These are phyloP conservation scores for Triticum timopheevii DNA, from an alignment of 176 grass and related monocot genomes.

Conservation along the genomic window DNA sequence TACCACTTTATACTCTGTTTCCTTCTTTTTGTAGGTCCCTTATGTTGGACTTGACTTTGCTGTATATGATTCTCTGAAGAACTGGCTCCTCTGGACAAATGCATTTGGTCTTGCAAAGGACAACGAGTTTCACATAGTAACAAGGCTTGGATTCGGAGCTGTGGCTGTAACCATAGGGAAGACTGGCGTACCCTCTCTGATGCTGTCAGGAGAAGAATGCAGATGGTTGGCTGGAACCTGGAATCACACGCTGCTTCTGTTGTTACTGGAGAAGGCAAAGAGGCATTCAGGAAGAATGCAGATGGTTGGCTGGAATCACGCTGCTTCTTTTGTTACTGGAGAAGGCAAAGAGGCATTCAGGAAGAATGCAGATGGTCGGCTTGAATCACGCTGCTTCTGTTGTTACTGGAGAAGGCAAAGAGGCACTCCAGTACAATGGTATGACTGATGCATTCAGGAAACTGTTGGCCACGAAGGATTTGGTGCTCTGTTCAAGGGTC, in stretches of 20 bases:
- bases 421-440: constrained; percentile 69
- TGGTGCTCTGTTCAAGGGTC: constrained; percentile 93
- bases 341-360: constrained; percentile 49
- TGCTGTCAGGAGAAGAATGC: constrained; percentile 52
- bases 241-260: too few relatives aligned
- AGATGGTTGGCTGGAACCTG: too few relatives aligned
- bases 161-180: constrained; percentile 87
- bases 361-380: constrained; percentile 98
- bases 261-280: too few relatives aligned
- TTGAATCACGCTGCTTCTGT: constrained; percentile 86
- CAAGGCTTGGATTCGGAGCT: constrained; percentile 80
- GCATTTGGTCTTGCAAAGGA: constrained; percentile 49
- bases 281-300: constrained; percentile 60
- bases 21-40: constrained; percentile 58
- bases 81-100: constrained; percentile 66
- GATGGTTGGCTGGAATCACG: constrained; percentile 96
- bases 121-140: constrained; percentile 63
- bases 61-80: constrained; percentile 90
- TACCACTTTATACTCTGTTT: background rate
- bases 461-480: constrained; percentile 84
- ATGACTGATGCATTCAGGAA: constrained; percentile 92
- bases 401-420: constrained; percentile 64
- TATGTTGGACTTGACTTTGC: constrained; percentile 97
- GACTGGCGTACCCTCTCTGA: constrained; percentile 97
- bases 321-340: constrained; percentile 69